Percentiles rank a stretch among this genome's conserved stretches.
Conservation (phyloP, 2,329 filamentous ascomycete species). For the Apiospora arundinis region DNA sequence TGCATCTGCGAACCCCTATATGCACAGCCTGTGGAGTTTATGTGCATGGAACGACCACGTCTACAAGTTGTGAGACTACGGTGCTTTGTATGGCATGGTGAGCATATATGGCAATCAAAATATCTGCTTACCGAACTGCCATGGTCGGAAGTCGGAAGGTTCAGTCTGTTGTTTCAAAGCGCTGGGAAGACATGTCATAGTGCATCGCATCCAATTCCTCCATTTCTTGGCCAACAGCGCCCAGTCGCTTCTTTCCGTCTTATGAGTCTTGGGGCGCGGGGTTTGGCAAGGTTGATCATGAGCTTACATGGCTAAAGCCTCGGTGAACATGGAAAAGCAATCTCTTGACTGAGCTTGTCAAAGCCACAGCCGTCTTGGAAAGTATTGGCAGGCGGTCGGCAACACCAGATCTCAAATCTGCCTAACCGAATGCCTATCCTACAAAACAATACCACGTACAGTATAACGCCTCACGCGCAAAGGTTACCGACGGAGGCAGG, state of each 20-base stretch:
- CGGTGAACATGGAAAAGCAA: background rate
- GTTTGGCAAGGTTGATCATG: background rate
- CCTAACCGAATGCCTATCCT: background rate
- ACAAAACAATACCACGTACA: background rate
- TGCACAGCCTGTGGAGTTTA: background rate
- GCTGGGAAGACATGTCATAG: conserved; percentile 11
- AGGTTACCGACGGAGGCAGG: background rate
- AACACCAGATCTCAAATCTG: conserved; percentile 8
- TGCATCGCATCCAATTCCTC: background rate
- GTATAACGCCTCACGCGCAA: background rate
- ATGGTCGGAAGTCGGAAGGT: background rate
- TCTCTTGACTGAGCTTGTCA: conserved; percentile 8
- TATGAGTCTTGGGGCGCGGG: conserved; percentile 2
- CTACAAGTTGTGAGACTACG: background rate
- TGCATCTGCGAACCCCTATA: background rate
- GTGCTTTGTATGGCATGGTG: background rate
- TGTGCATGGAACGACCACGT: background rate
- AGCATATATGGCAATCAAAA: background rate
- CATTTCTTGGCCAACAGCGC: conserved; percentile 7
- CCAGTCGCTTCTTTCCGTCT: conserved; percentile 7
- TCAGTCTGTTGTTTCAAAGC: background rate
- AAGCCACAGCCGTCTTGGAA: conserved; percentile 9
- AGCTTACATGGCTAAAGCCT: conserved; percentile 3
- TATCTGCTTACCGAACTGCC: background rate
- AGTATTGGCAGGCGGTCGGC: background rate